Percentiles rank a stretch among this genome's conserved stretches.
Conservation (phyloP, 441 rosid genomes). For the Jatropha podagrica region DNA sequence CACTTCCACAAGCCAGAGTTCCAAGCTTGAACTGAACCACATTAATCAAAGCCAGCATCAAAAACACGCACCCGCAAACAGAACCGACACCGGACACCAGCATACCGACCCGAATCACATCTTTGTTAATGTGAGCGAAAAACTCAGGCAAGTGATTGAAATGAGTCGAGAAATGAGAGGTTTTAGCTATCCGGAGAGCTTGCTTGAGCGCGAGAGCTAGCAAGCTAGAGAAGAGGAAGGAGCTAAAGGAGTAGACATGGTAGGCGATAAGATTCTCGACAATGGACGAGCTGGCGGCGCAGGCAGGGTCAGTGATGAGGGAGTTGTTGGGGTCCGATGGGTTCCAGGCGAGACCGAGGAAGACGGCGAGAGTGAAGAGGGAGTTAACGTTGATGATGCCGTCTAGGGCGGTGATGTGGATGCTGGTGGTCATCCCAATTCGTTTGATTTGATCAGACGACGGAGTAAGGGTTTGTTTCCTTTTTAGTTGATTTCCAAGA, state of each 20-base stretch:
- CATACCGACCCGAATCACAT: conserved; percentile 65
- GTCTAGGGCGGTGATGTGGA: conserved; percentile 88
- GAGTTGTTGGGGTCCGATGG: conserved; percentile 45
- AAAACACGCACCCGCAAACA: conserved; percentile 55
- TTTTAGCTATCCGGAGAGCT: conserved; percentile 48
- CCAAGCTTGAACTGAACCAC: conserved; percentile 84
- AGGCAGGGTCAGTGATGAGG: conserved; percentile 39
- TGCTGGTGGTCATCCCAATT: conserved; percentile 61
- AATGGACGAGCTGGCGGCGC: conserved; percentile 37
- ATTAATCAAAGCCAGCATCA: conserved; percentile 78
- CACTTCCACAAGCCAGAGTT: conserved; percentile 64
- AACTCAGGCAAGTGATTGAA: conserved; percentile 16
- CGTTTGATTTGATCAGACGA: conserved; percentile 9
- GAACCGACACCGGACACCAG: conserved; percentile 71
- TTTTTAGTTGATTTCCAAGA: not conserved
- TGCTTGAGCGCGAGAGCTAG: conserved; percentile 78
- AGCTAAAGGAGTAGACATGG: conserved; percentile 84
- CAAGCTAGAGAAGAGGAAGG: conserved; percentile 82
- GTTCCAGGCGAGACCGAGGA: conserved; percentile 68
- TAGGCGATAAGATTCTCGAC: conserved; percentile 63
- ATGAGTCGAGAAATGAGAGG: conserved; percentile 15
- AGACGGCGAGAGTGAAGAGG: conserved; percentile 84
- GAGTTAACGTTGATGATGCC: conserved; percentile 81
- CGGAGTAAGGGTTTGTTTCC: not conserved
- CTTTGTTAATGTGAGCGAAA: conserved; percentile 43